Percentiles rank a stretch among this genome's conserved stretches.
Evolutionary conservation across 768 basidiomycete genomes (phyloP).

Genomic region (Auriscalpium vulgare): DNA sequence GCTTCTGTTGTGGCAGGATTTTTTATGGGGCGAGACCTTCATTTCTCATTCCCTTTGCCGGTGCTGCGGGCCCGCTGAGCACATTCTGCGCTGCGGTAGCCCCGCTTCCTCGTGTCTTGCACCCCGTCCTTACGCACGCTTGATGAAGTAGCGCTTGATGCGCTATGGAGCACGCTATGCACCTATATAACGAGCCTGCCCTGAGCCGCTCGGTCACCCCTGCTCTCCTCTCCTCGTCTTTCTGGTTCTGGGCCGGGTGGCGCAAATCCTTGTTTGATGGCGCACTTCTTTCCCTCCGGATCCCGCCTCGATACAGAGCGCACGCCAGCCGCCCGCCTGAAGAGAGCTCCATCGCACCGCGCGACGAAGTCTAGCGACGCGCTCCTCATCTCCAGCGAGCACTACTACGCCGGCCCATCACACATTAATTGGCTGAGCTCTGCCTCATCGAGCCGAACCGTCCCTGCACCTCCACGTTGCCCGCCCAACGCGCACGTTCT

Average conservation of each 20-base stretch:
- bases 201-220: background rate
- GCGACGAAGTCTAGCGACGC: background rate
- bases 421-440: conserved; percentile 13
- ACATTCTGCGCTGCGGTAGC: background rate
- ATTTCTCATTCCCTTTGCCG: too few species aligned
- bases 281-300: conserved; percentile 11
- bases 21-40: too few species aligned
- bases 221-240: background rate
- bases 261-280: conserved; percentile 9
- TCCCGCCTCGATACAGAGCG: conserved; percentile 11
- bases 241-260: background rate
- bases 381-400: background rate
- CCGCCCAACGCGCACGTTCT: conserved; percentile 8
- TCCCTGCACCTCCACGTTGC: conserved; percentile 1
- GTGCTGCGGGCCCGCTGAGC: too few species aligned
- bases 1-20: too few species aligned
- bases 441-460: background rate
- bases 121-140: background rate
- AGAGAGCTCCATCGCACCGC: conserved; percentile 4
- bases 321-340: background rate
- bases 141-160: background rate
- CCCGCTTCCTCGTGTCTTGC: background rate
- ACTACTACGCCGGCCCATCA: conserved; percentile 8
- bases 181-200: background rate
- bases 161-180: background rate